Percentiles rank a stretch among this genome's conserved stretches.
Evolutionary conservation across 371 early-diverging fungal species (phyloP).

Genomic region (Mucor plumbeus): DNA sequence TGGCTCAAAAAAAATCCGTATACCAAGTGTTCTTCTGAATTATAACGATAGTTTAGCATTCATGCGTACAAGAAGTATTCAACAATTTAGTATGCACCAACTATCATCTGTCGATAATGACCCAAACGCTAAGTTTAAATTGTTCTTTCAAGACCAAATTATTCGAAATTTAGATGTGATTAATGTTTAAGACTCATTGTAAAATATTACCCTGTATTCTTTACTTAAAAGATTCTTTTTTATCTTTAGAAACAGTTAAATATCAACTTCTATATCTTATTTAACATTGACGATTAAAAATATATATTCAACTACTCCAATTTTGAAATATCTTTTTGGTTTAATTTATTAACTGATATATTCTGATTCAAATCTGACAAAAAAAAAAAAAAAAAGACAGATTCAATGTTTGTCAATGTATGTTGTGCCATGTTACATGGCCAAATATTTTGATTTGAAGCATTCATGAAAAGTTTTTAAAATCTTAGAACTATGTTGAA

Average conservation of each 20-base stretch:
- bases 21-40: conserved; percentile 15
- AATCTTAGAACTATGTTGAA: too few species aligned
- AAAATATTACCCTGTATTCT: neutral
- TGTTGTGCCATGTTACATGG: neutral
- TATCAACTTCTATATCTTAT: too few species aligned
- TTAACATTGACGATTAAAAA: too few species aligned
- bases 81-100: neutral
- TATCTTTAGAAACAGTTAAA: too few species aligned
- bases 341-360: too few species aligned
- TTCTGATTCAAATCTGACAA: too few species aligned
- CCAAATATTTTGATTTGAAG: neutral
- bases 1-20: neutral
- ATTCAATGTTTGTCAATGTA: neutral
- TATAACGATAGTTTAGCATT: conserved; percentile 7
- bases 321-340: too few species aligned
- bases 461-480: neutral
- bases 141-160: neutral
- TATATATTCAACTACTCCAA: too few species aligned
- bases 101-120: conserved; percentile 11
- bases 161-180: neutral
- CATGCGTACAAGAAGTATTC: neutral
- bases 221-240: too few species aligned
- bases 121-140: neutral
- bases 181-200: neutral
- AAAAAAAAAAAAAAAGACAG: too few species aligned